These are phyloP conservation scores for Penicillium sp. DNA, from an alignment of 2,329 filamentous ascomycete species.

Conservation along the genomic window DNA sequence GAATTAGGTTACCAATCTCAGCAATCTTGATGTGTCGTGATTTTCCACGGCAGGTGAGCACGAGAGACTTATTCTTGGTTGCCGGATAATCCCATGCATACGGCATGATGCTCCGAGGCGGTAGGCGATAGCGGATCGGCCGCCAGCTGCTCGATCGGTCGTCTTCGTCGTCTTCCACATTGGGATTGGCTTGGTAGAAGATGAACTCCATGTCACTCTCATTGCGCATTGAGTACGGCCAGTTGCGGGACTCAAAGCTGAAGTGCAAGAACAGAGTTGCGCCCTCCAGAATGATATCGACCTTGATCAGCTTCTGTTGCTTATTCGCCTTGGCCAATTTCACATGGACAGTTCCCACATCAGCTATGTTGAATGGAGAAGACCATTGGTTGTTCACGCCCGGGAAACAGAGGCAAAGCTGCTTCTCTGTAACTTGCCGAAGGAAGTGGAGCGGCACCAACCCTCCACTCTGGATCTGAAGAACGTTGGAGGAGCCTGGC, in stretches of 20 bases:
- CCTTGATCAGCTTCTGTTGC: conserved; percentile 78
- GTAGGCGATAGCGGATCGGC: conserved; percentile 86
- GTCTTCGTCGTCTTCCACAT: conserved; percentile 82
- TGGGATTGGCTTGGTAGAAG: conserved; percentile 93
- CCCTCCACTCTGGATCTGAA: conserved; percentile 72
- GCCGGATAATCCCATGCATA: conserved; percentile 99
- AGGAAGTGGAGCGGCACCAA: conserved; percentile 86
- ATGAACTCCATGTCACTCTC: conserved; percentile 96
- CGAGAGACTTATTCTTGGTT: conserved; percentile 90
- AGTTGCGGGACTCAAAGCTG: conserved; percentile 86
- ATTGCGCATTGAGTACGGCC: conserved; percentile 98
- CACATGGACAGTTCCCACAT: conserved; percentile 86
- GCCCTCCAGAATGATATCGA: conserved; percentile 87
- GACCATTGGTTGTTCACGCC: conserved; percentile 97
- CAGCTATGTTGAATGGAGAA: conserved; percentile 94
- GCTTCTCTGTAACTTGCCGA: conserved; percentile 76
- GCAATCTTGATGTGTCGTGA: conserved; percentile 91
- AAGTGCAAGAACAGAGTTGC: conserved; percentile 92
- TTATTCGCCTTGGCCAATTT: conserved; percentile 90
- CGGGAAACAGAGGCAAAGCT: conserved; percentile 87
- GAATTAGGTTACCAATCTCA: conserved; percentile 93
- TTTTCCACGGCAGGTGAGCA: conserved; percentile 73
- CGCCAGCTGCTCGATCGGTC: conserved; percentile 81
- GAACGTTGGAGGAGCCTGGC: conserved; percentile 81
- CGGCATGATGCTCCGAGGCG: conserved; percentile 95